Evolutionary conservation across 2,329 filamentous ascomycete genomes (phyloP), one percentile per base, ranked within the genome.

Genomic region (Delphinella strobiligena): DNA sequence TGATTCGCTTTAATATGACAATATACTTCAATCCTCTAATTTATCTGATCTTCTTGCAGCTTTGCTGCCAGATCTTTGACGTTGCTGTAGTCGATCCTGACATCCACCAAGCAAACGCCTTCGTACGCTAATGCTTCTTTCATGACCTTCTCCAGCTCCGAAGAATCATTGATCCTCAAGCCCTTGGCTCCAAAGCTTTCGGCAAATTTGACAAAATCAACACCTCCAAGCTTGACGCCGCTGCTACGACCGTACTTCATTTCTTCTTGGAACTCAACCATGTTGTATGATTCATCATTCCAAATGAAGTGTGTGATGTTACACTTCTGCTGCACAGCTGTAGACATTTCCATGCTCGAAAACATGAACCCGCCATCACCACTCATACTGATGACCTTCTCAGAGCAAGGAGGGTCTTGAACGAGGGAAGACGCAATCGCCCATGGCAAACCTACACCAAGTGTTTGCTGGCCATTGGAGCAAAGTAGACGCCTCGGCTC

Each of bases 241-340:
- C 55, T 55, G 19, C 54, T 60, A 18, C 66, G 56, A 3, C 65
- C 65, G 47, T 69, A 69, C 51, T 69, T 69, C 51, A 64, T 60
- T 41, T 66, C 63, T 51, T 69, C 66, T 46, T 69, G 66, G 48
- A 69, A 69, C 52, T 68, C 61, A 4, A 69, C 64, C 66, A 69
- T 69, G 48, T 69, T 69, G 51, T 64, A 69, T 19, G 59, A 59
- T 33, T 61, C 61, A 45, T 69, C 66, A 48, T 69, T 69, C 64
- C 65, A 68, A 45, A 69, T 57, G 44, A 69, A 68, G 47, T 69
- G 66, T 14, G 66, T 68, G 47, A 69, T 67, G 41, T 69, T 60
- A 51, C 65, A 69, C 5, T 58, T 55, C 36, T 68, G 64, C 45
- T 60, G 58, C 12, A 69, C 64, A 4, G 66, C 66, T 0, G 66